These are phyloP conservation scores for Cercospora berteroae DNA, from an alignment of 2,329 filamentous ascomycete species.

Conservation along the genomic window DNA sequence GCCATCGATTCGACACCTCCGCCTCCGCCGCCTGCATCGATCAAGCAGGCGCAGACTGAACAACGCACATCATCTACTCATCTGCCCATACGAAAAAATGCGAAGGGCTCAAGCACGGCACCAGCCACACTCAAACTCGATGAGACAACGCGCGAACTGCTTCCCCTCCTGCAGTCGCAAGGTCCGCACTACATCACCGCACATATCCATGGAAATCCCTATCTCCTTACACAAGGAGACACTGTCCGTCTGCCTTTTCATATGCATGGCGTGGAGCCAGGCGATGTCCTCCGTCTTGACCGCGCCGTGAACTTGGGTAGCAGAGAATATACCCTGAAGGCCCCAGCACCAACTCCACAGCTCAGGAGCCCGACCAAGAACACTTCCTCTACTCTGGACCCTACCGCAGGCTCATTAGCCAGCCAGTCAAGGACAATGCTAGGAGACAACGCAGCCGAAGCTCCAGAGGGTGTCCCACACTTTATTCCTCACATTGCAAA, in stretches of 20 bases:
- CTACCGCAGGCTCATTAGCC: conserved; percentile 28
- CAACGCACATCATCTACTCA: neutral
- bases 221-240: conserved; percentile 66
- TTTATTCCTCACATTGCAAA: conserved; percentile 43
- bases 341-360: conserved; percentile 56
- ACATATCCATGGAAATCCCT: conserved; percentile 75
- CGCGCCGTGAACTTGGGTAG: conserved; percentile 79
- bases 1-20: neutral
- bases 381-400: conserved; percentile 29
- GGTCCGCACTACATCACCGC: conserved; percentile 74
- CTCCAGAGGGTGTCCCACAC: conserved; percentile 26
- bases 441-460: conserved; percentile 19
- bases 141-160: conserved; percentile 59
- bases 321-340: conserved; percentile 83
- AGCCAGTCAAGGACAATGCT: conserved; percentile 31
- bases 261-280: conserved; percentile 57
- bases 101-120: neutral
- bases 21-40: neutral
- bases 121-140: conserved; percentile 45
- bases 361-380: conserved; percentile 32
- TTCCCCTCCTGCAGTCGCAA: conserved; percentile 71
- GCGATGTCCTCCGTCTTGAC: conserved; percentile 84
- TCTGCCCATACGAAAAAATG: neutral
- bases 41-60: neutral
- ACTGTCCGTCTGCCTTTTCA: conserved; percentile 51